Percentiles rank a stretch among this genome's conserved stretches.
phyloP scores from a whole-genome alignment of 441 rosid species.

The Hura crepitans region DNA sequence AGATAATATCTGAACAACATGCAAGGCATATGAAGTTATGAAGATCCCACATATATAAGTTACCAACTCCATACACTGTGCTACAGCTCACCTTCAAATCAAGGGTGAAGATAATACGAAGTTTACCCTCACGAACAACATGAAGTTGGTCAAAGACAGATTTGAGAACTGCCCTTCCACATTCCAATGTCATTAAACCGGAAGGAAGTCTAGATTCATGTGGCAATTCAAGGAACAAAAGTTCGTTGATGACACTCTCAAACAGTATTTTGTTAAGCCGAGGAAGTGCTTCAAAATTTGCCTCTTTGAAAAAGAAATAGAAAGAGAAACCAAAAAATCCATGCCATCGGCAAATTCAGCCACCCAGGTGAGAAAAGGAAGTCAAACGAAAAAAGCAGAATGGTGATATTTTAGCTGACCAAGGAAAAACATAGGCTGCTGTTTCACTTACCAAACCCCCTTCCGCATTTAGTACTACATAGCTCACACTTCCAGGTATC shows the following conservation, averaged over 20 bases:
- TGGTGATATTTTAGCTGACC: not conserved
- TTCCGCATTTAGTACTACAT: slow-evolving; percentile 71
- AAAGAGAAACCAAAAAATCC: not conserved
- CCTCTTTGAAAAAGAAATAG: slow-evolving; percentile 47
- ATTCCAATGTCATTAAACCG: slow-evolving; percentile 71
- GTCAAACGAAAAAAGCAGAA: not conserved
- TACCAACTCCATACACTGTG: not conserved
- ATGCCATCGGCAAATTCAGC: not conserved
- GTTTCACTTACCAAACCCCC: slow-evolving; percentile 74
- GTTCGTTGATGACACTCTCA: slow-evolving; percentile 81
- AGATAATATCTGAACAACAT: slow-evolving; percentile 53
- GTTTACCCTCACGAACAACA: slow-evolving; percentile 83
- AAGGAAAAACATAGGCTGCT: not conserved
- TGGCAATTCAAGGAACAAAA: slow-evolving; percentile 71
- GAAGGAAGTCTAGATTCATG: slow-evolving; percentile 57
- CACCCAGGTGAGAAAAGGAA: no score
- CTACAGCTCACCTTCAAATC: slow-evolving; percentile 57
- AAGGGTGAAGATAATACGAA: slow-evolving; percentile 68
- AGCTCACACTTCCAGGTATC: slow-evolving; percentile 88
- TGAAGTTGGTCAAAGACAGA: slow-evolving; percentile 79
- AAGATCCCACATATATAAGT: slow-evolving; percentile 13
- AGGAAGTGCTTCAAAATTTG: slow-evolving; percentile 81
- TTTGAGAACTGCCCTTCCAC: slow-evolving; percentile 78
- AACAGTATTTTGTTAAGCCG: slow-evolving; percentile 81
- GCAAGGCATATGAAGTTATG: slow-evolving; percentile 1